A percentile compares a stretch with the other conserved stretches of the same genome.
Evolutionary conservation across 73 alveolate genomes (phyloP).

Genomic region (Breviolum minutum): DNA sequence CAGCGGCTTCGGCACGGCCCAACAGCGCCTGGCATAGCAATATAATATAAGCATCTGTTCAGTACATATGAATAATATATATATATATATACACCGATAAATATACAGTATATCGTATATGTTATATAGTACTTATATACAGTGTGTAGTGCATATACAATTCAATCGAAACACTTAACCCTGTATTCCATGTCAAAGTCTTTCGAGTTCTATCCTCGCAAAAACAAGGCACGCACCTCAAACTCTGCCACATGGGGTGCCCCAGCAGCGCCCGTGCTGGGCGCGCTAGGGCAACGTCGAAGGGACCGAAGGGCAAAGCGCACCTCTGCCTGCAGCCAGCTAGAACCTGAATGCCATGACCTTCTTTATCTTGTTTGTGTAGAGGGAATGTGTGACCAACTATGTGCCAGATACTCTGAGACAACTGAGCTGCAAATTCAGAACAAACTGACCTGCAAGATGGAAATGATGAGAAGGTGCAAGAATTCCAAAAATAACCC

Average conservation of each 20-base stretch:
- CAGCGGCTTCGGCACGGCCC: neutral
- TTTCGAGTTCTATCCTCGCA: too few species aligned
- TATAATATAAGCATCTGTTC: neutral
- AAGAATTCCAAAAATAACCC: too few species aligned
- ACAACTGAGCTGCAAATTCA: too few species aligned
- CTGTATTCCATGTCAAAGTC: neutral
- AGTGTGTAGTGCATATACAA: neutral
- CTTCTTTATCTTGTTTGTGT: too few species aligned
- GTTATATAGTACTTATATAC: too few species aligned
- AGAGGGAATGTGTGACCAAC: too few species aligned
- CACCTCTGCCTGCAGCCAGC: neutral
- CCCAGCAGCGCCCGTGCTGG: neutral
- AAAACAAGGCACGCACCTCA: neutral
- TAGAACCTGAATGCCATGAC: neutral
- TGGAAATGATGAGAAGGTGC: too few species aligned
- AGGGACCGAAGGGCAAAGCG: constrained; percentile 26
- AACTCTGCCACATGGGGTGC: constrained; percentile 1
- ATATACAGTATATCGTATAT: neutral
- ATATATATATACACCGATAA: too few species aligned
- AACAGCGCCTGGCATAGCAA: neutral
- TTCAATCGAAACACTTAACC: neutral
- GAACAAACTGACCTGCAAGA: too few species aligned
- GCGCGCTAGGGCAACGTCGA: neutral
- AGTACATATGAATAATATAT: neutral
- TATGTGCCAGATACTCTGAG: too few species aligned